A percentile compares a stretch with the other conserved stretches of the same genome.
phyloP scores from a whole-genome alignment of 108 stramenopile species.

The Pseudonitzschia pungens region DNA sequence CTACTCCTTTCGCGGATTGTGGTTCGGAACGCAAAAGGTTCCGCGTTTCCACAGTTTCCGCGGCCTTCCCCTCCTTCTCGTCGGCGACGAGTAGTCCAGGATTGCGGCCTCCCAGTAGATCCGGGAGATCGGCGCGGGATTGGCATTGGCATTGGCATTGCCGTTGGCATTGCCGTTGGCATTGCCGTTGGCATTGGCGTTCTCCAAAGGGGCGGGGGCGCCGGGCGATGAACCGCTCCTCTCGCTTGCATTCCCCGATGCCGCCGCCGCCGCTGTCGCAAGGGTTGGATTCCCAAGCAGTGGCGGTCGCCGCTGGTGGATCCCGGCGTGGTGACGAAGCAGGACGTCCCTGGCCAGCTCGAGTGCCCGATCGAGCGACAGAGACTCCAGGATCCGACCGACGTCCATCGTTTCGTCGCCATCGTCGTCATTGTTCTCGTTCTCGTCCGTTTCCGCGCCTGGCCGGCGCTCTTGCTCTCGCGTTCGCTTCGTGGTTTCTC shows the following conservation, averaged over 20 bases:
- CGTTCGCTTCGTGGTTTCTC: neutral
- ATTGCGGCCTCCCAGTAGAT: slow-evolving; percentile 15
- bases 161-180: neutral
- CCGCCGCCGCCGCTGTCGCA: no score
- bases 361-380: slow-evolving; percentile 16
- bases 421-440: no score
- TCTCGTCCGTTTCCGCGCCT: no score
- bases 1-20: no score
- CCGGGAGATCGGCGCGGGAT: neutral
- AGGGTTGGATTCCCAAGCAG: no score
- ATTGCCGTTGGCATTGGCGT: no score
- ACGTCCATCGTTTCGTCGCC: neutral
- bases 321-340: neutral
- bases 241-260: no score
- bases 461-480: neutral
- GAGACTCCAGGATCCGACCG: slow-evolving; percentile 2
- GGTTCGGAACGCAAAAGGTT: neutral
- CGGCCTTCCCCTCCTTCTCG: neutral
- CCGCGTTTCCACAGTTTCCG: neutral
- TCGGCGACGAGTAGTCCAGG: slow-evolving; percentile 11
- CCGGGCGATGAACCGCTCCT: no score
- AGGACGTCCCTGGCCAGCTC: slow-evolving; percentile 12
- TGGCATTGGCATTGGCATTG: neutral
- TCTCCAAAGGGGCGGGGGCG: no score
- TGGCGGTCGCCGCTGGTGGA: no score